A percentile compares a stretch with the other conserved stretches of the same genome.
phyloP scores from a whole-genome alignment of 2,329 filamentous ascomycete species.

The Fusarium subtropicale region DNA sequence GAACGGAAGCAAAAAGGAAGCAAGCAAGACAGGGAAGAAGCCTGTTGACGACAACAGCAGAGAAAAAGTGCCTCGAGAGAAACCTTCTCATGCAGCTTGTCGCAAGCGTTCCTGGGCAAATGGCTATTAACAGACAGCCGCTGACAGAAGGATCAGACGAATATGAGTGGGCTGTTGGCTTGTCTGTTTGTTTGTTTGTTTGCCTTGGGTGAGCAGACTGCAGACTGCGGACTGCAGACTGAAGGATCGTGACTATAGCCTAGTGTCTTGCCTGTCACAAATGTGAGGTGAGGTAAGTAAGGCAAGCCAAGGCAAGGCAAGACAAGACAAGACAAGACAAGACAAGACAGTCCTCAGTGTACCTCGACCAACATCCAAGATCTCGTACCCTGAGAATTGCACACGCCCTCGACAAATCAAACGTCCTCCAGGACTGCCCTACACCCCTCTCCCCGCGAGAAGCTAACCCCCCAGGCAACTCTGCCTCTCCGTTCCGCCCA shows the following conservation, averaged over 20 bases:
- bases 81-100: conserved; percentile 13
- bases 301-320: conserved; percentile 12
- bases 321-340: conserved; percentile 11
- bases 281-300: conserved; percentile 8
- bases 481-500: conserved; percentile 1
- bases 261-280: not conserved
- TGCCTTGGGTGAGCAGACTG: conserved; percentile 1
- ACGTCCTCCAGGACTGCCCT: conserved; percentile 19
- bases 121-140: not conserved
- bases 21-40: conserved; percentile 31
- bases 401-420: conserved; percentile 8
- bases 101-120: conserved; percentile 9
- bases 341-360: conserved; percentile 1
- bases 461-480: not conserved
- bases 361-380: conserved; percentile 22
- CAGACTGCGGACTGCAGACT: not conserved
- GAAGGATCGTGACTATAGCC: not conserved
- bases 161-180: not conserved
- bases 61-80: conserved; percentile 26
- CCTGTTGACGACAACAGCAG: conserved; percentile 10
- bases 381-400: conserved; percentile 18
- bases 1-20: conserved; percentile 30
- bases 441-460: conserved; percentile 31
- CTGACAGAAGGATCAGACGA: not conserved
- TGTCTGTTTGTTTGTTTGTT: not conserved